Base-by-base conservation (phyloP, 2,329 filamentous ascomycete genomes). In the Onygena corvina region DNA sequence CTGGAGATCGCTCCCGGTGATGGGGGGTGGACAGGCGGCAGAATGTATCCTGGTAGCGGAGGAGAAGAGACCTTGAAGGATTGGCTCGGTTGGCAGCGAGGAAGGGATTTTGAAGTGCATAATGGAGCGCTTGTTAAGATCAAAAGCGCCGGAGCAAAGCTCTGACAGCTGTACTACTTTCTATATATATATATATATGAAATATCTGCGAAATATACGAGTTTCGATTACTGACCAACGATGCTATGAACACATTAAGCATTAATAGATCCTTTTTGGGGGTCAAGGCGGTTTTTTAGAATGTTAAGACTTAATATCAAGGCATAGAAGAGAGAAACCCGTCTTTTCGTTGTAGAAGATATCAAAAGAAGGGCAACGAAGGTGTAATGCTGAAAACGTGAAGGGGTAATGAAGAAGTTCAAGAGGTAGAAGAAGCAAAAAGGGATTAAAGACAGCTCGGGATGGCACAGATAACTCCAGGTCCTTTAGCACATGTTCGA, bases 31-130 rank as follows among this genome's bases (percentile, higher is more conserved):
- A 65, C 58, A 1, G 79, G 77, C 14, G 67, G 66, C 18, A 65
- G 74, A 0, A 63, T 95, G 49, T 63, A 63, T 3, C 77, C 85
- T 1, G 86, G 88, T 0, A 68, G 80, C 20, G 86, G 84, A 3
- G 88, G 86, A 1, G 81, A 87, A 62, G 76, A 80, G 47, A 74
- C 76, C 3, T 62, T 95, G 53, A 68, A 67, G 46, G 64, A 74
- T 46, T 95, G 90, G 90, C 71, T 83, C 56, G 85, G 86, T 0
- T 93, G 87, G 86, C 74, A 70, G 52, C 76, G 71, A 58, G 87
- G 84, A 0, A 72, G 67, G 52, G 78, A 94, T 27, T 94, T 81
- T 62, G 74, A 78, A n/a, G 70, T 85, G 1, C 66, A 73, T 23
- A 68, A 77, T 23, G 84, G 83, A 0, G 80, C 77, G 0, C 63